Base-by-base conservation (phyloP, 345 rosid genomes). In the Citrus sp. region DNA sequence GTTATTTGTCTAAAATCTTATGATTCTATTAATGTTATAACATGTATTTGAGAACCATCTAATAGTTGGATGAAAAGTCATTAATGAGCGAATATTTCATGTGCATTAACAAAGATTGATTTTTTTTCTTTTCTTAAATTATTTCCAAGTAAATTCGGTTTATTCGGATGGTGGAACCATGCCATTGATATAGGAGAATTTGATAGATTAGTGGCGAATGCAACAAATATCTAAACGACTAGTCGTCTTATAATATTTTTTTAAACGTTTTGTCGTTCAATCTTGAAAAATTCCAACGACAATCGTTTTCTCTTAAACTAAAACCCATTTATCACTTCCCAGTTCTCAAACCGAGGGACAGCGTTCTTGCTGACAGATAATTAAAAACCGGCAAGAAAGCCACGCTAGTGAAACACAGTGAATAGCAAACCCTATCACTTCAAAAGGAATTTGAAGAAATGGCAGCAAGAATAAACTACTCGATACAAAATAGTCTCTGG, bases 381-480 rank as follows among this genome's bases (percentile, higher is more conserved):
- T 7, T 18, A 19, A 34, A 34, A 65, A 19, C 69, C 16, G 8
- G 46, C 42, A 19, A 65, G n/a, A 2, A 32, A 3, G 38, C 74
- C 6, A 38, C 49, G 59, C 4, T 2, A 3, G 59, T 14, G 58
- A 32, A 42, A 6, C 28, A 40, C 54, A n/a, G 9, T 25, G 55
- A 42, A 46, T n/a, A 19, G 12, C 35, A 21, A 67, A 14, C 55
- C 22, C 18, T 7, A 7, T 37, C 3, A 9, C 16, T 18, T 66
- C 9, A 34, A 22, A 38, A 38, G 42, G 42, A 38, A 38, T 42
- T 42, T 46, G 56, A 66, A 51, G 38, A 6, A 76, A 94, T 92
- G 97, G 94, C 91, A 22, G 84, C 94, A 18, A 90, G 93, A 87
- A 74, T 94, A 24, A 88, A 87, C 87, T 76, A 79, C 72, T 82